phyloP scores from a whole-genome alignment of 305 asterid genomes.

The Fraxinus dipetala region DNA sequence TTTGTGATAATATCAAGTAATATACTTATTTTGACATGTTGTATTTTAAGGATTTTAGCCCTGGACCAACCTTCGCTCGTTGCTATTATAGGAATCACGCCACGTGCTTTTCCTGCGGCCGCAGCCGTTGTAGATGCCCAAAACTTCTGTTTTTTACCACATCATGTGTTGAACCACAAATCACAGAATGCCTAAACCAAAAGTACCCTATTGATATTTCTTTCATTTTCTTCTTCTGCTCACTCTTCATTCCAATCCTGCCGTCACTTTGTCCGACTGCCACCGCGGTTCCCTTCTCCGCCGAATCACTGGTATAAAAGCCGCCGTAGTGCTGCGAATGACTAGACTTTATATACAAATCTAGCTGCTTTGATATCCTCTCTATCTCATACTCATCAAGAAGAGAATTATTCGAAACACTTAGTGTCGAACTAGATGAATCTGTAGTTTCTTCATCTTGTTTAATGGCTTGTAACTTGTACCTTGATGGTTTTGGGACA shows the following conservation, averaged over 20 bases:
- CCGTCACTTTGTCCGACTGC: neutral
- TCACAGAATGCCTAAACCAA: slow-evolving; percentile 23
- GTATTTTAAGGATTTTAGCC: neutral
- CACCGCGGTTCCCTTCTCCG: neutral
- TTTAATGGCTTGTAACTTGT: slow-evolving; percentile 47
- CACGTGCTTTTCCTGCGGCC: slow-evolving; percentile 8
- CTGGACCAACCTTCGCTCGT: neutral
- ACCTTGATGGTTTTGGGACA: slow-evolving; percentile 47
- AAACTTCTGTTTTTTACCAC: slow-evolving; percentile 24
- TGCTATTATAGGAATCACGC: neutral
- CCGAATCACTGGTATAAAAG: neutral
- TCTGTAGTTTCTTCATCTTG: neutral
- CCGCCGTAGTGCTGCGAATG: slow-evolving; percentile 15
- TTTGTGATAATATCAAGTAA: neutral
- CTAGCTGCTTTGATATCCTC: slow-evolving; percentile 56
- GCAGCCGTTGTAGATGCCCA: neutral
- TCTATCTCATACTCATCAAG: slow-evolving; percentile 62
- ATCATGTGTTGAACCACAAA: slow-evolving; percentile 32
- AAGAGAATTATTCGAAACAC: slow-evolving; percentile 31
- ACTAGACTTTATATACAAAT: slow-evolving; percentile 40
- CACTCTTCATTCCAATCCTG: neutral
- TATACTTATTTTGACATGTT: neutral
- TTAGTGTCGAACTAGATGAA: neutral
- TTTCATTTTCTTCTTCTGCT: slow-evolving; percentile 13
- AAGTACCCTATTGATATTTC: slow-evolving; percentile 6